A percentile compares a stretch with the other conserved stretches of the same genome.
Conservation (phyloP, 208 protist species). For the Trypanosoma congolense region DNA sequence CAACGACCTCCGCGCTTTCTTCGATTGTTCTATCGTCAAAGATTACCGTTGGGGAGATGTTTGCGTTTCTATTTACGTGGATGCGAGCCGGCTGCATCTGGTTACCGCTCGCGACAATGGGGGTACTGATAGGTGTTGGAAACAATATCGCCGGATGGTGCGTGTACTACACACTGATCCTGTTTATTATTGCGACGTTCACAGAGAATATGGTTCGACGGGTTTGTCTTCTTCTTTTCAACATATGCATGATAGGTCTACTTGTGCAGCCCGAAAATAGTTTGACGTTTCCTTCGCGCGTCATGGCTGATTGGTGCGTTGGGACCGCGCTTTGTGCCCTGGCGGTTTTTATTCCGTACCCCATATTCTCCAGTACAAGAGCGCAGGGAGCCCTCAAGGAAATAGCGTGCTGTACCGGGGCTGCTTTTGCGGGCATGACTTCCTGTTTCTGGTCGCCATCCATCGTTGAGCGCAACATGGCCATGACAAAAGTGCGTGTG, state of each 20-base stretch:
- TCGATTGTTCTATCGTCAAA: slow-evolving; percentile 59
- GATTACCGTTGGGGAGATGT: slow-evolving; percentile 60
- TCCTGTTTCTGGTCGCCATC: slow-evolving; percentile 83
- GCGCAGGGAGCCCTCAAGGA: slow-evolving; percentile 44
- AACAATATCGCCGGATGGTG: slow-evolving; percentile 64
- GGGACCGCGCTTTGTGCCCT: slow-evolving; percentile 66
- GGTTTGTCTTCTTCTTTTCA: slow-evolving; percentile 86
- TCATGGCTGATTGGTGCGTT: slow-evolving; percentile 86
- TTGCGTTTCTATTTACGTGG: slow-evolving; percentile 73
- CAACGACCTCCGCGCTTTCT: slow-evolving; percentile 58
- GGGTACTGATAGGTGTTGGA: slow-evolving; percentile 46
- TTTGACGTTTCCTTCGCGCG: slow-evolving; percentile 52
- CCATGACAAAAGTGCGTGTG: slow-evolving; percentile 74
- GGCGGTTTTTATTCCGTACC: slow-evolving; percentile 73
- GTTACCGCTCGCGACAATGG: slow-evolving; percentile 70
- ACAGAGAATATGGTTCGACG: slow-evolving; percentile 67
- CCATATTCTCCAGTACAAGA: slow-evolving; percentile 63
- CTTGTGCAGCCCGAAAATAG: slow-evolving; percentile 31
- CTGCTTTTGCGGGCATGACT: slow-evolving; percentile 61
- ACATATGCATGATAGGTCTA: slow-evolving; percentile 72
- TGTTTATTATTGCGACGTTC: slow-evolving; percentile 80
- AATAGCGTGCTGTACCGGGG: slow-evolving; percentile 61
- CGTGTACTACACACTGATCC: slow-evolving; percentile 63
- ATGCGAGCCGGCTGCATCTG: slow-evolving; percentile 66
- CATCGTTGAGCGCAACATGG: slow-evolving; percentile 83